These are phyloP conservation scores for Emergomyces africanus DNA, from an alignment of 2,329 filamentous ascomycete genomes.

Conservation along the genomic window DNA sequence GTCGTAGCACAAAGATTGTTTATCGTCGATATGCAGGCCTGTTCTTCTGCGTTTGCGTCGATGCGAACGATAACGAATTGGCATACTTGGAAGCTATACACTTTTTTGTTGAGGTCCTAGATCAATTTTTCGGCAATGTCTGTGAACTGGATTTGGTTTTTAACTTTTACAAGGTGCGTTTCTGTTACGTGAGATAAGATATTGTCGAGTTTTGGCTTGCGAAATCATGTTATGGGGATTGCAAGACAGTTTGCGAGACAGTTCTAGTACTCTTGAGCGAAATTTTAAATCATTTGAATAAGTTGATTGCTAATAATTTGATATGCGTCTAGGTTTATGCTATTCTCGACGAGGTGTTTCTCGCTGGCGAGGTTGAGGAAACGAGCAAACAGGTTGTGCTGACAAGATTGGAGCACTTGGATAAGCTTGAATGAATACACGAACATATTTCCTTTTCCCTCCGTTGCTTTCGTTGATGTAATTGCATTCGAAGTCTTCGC, in stretches of 20 bases:
- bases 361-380: slow-evolving; percentile 97
- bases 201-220: not conserved
- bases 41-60: slow-evolving; percentile 98
- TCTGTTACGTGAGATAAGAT: not conserved
- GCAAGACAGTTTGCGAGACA: not conserved
- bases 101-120: slow-evolving; percentile 97
- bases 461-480: not conserved
- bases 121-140: slow-evolving; percentile 98
- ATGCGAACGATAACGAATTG: slow-evolving; percentile 97
- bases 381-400: slow-evolving; percentile 97
- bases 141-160: slow-evolving; percentile 88
- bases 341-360: slow-evolving; percentile 94
- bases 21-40: slow-evolving; percentile 95
- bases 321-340: slow-evolving; percentile 62
- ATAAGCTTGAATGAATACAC: slow-evolving; percentile 68
- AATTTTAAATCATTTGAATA: not conserved
- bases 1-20: slow-evolving; percentile 67
- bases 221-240: not conserved
- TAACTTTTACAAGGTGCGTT: slow-evolving; percentile 54
- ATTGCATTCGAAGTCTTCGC: not conserved
- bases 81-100: slow-evolving; percentile 96
- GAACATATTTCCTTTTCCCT: not conserved
- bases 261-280: not conserved
- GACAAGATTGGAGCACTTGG: slow-evolving; percentile 84
- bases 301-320: slow-evolving; percentile 2